Conservation (phyloP, 2,329 filamentous ascomycete genomes). For the Diaporthe aspalathi region DNA sequence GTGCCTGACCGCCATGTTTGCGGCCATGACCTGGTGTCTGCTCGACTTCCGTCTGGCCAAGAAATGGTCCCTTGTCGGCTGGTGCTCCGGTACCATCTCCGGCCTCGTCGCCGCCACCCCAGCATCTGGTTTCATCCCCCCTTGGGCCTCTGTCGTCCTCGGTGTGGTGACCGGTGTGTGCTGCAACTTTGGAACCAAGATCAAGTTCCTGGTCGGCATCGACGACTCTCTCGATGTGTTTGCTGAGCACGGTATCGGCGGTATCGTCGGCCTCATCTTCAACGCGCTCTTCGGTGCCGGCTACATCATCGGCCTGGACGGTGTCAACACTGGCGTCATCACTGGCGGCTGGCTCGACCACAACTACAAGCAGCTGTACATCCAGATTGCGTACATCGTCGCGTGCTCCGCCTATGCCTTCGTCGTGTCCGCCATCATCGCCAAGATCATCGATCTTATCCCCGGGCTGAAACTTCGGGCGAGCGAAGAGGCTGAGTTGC, state of each 20-base stretch:
- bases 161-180: conserved; percentile 73
- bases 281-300: conserved; percentile 78
- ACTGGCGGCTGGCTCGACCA: conserved; percentile 80
- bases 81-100: conserved; percentile 78
- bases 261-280: conserved; percentile 77
- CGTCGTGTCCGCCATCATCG: conserved; percentile 77
- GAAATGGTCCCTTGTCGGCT: conserved; percentile 89
- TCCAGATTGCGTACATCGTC: conserved; percentile 81
- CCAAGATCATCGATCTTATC: conserved; percentile 78
- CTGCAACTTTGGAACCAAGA: conserved; percentile 77
- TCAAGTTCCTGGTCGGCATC: conserved; percentile 72
- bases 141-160: conserved; percentile 75
- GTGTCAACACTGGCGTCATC: conserved; percentile 74
- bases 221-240: conserved; percentile 80
- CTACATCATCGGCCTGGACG: conserved; percentile 79
- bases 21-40: conserved; percentile 90
- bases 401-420: conserved; percentile 77
- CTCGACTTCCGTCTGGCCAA: conserved; percentile 94
- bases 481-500: conserved; percentile 83
- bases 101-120: conserved; percentile 78
- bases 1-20: conserved; percentile 92
- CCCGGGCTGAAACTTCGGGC: conserved; percentile 84
- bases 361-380: conserved; percentile 80
- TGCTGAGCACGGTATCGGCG: conserved; percentile 77
- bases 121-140: conserved; percentile 75